phyloP scores from a whole-genome alignment of 2,329 filamentous ascomycete species.

The Colletotrichum brevisporum region DNA sequence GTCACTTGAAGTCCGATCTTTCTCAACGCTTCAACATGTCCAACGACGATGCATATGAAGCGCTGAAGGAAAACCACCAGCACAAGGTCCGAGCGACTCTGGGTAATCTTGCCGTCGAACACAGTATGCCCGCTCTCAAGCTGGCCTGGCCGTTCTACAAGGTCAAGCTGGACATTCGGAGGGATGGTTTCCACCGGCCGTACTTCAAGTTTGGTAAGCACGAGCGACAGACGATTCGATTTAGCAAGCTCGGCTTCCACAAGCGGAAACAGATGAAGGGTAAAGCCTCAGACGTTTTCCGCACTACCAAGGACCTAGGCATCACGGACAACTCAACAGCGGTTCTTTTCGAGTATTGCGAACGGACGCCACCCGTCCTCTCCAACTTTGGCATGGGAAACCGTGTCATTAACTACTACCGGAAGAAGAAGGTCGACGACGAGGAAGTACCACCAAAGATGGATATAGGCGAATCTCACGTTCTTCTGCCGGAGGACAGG shows the following conservation, averaged over 20 bases:
- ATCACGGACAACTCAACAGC: slow-evolving; percentile 91
- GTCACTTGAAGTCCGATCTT: slow-evolving; percentile 80
- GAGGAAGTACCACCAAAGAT: slow-evolving; percentile 82
- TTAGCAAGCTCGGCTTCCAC: slow-evolving; percentile 78
- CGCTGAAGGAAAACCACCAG: slow-evolving; percentile 96
- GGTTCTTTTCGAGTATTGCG: slow-evolving; percentile 93
- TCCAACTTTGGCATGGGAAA: slow-evolving; percentile 99
- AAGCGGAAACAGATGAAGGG: slow-evolving; percentile 89
- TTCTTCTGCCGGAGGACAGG: slow-evolving; percentile 92
- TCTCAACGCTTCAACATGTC: slow-evolving; percentile 93
- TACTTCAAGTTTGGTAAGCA: slow-evolving; percentile 79
- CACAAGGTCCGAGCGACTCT: slow-evolving; percentile 95
- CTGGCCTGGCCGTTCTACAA: slow-evolving; percentile 97
- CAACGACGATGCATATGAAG: slow-evolving; percentile 95
- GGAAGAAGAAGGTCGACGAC: slow-evolving; percentile 81
- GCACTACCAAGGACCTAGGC: slow-evolving; percentile 84
- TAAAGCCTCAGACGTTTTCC: slow-evolving; percentile 84
- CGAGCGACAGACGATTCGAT: slow-evolving; percentile 77
- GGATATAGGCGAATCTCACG: slow-evolving; percentile 89
- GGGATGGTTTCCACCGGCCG: slow-evolving; percentile 86
- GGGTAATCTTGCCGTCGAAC: slow-evolving; percentile 92
- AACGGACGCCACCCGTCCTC: slow-evolving; percentile 90
- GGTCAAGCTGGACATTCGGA: slow-evolving; percentile 83
- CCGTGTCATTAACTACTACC: slow-evolving; percentile 96
- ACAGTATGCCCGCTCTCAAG: slow-evolving; percentile 91